Evolutionary conservation across 1,284 basidiomycete genomes (phyloP), one percentile per base, ranked within the genome.

Genomic region (Pseudomicrostroma phylloplanum): DNA sequence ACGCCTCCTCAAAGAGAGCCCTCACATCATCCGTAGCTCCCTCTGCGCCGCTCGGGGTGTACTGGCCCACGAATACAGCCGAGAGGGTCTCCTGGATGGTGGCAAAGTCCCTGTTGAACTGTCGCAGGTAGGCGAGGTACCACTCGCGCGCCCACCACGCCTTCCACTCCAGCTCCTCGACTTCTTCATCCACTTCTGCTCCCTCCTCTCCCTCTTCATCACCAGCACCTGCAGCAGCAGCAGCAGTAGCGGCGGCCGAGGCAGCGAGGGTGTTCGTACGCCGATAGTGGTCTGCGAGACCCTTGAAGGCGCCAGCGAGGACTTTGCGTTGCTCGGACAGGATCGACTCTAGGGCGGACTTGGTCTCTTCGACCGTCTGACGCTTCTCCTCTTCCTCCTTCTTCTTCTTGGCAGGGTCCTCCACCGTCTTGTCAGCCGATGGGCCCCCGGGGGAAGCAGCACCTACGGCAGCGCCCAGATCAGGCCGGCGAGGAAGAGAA

Each of bases 261-360:
- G 40, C 36, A 8, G 42, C 40, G 6, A 46, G 19, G 3, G 60
- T 62, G 23, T 25, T 41, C 1, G 56, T 26, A 15, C 21, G 19
- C 15, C 23, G 15, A 1, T 68, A 39, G 42, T 67, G 65, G 13
- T 53, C 17, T 17, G 65, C 70, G 56, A 79, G 70, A 6, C 73
- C 70, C 2, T 30, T 30, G 3, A 72, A 39, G 17, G 68, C 55
- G 41, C 57, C 63, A 36, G 76, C 67, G 17, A 79, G 66, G 13
- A 78, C 77, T 41, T 76, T 76, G 7, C 77, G 64, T 62, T 78
- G 77, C 62, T 79, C 77, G 40, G 56, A 56, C 40, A 64, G 59
- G 65, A 79, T 70, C 13, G 76, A 69, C 25, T 75, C 73, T 21
- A 77, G 67, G 43, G 65, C 61, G 8, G 61, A 60, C 3, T 63